These are phyloP conservation scores for Pleomassaria siparia DNA, from an alignment of 2,329 filamentous ascomycete species.

Conservation along the genomic window DNA sequence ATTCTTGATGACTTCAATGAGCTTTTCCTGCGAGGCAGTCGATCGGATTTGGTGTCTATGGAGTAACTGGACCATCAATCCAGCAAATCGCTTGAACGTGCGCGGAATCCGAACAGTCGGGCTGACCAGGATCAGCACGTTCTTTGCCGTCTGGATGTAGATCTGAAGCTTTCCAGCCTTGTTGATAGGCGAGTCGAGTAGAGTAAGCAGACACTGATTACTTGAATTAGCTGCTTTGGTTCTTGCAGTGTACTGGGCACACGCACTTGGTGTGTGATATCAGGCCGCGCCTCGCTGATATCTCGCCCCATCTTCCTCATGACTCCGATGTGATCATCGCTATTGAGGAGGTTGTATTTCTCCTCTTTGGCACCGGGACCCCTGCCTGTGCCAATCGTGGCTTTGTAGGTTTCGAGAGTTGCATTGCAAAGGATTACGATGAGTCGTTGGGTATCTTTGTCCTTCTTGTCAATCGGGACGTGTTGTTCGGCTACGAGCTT, in stretches of 20 bases:
- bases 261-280: constrained; percentile 96
- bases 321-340: constrained; percentile 97
- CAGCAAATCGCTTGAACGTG: constrained; percentile 98
- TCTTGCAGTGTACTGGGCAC: constrained; percentile 7
- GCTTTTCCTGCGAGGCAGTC: constrained; percentile 95
- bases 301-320: constrained; percentile 99
- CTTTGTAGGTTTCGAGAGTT: constrained; percentile 96
- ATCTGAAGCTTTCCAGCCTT: constrained; percentile 97
- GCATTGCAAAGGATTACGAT: constrained; percentile 98
- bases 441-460: constrained; percentile 87
- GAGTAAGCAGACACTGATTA: constrained; percentile 84
- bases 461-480: constrained; percentile 75
- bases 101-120: constrained; percentile 96
- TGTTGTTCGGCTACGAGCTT: constrained; percentile 93
- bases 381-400: constrained; percentile 69
- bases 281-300: constrained; percentile 94
- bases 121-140: constrained; percentile 95
- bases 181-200: constrained; percentile 97
- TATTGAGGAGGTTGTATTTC: constrained; percentile 97
- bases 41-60: constrained; percentile 95
- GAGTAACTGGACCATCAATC: constrained; percentile 96
- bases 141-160: constrained; percentile 97
- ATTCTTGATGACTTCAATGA: constrained; percentile 96
- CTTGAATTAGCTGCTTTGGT: constrained; percentile 23
- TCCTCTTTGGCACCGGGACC: constrained; percentile 73